Base-by-base conservation (phyloP, 805 yeast species). In the Ogataea pignaliae region DNA sequence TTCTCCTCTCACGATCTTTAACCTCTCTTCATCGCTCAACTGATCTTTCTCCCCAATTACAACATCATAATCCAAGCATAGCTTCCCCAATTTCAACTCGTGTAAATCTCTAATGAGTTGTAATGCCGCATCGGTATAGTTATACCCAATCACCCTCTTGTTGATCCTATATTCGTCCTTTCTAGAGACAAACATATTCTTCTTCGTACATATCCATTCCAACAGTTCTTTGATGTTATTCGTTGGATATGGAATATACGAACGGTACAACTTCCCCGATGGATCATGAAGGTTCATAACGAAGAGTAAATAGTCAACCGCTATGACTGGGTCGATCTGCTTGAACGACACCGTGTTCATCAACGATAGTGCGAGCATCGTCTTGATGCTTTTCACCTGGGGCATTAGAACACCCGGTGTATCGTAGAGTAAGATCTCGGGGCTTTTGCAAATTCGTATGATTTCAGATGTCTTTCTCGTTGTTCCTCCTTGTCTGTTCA, bases 371-470 rank as follows among this genome's bases (percentile, higher is more conserved):
- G 82, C 75, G 18, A 91, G 67, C 93, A 90, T 87, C 1, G 88
- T 79, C 48, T 81, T 79, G 3, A 75, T 61, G 47, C 76, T 74
- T 38, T 75, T 73, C 10, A 81, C 85, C 16, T 79, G 78, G 0
- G 99, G 98, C 11, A 88, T 64, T 45, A 88, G 79, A 3, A 93
- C 90, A 1, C 99, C 99, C 0, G 99, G 99, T 0, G 97, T 86
- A 60, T 93, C 99, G 53, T 85, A 79, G 8, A 90, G 69, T 46
- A 79, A 73, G 2, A 91, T 74, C 30, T 78, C 80, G 0, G 93
- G 90, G 28, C 71, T 71, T 10, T 68, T 63, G 36, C 73, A 66
- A 12, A 93, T 71, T 43, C 83, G 68, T 32, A 93, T 86, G 42
- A 83, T 71, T 48, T 85, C 91, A 42, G 91, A 81, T 0, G 95